Evolutionary conservation across 148 eudicot genomes (phyloP).

Genomic region (Tetragonia tetragonoides): DNA sequence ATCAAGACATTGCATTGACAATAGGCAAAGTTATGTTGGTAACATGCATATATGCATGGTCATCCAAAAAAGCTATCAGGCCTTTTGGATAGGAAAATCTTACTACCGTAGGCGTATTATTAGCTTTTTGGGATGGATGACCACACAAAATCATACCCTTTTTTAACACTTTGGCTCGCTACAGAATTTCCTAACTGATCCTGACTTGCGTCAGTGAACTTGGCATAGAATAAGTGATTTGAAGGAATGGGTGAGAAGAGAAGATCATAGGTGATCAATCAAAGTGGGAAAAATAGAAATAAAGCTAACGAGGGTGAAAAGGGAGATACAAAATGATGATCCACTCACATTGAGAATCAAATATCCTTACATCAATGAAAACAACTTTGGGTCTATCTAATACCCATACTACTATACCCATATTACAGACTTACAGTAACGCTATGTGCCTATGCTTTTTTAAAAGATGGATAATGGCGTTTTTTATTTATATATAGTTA

Average conservation of each 20-base stretch:
- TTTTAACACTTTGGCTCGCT: background rate
- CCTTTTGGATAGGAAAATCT: background rate
- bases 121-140: background rate
- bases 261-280: background rate
- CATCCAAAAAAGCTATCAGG: background rate
- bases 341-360: too few relatives aligned
- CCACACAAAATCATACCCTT: background rate
- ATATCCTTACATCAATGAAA: too few relatives aligned
- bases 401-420: too few relatives aligned
- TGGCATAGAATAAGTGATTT: background rate
- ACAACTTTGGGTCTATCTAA: too few relatives aligned
- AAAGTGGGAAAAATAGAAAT: background rate
- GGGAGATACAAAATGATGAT: too few relatives aligned
- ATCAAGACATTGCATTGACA: background rate
- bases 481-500: too few relatives aligned
- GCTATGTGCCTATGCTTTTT: too few relatives aligned
- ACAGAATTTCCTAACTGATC: background rate
- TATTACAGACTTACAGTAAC: too few relatives aligned
- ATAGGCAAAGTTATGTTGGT: background rate
- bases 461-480: too few relatives aligned
- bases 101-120: background rate
- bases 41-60: conserved; percentile 1
- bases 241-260: background rate
- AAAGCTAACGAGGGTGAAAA: background rate
- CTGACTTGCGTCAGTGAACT: background rate